Conservation (phyloP, 2,329 filamentous ascomycete species). For the Penicillium vulpinum region DNA sequence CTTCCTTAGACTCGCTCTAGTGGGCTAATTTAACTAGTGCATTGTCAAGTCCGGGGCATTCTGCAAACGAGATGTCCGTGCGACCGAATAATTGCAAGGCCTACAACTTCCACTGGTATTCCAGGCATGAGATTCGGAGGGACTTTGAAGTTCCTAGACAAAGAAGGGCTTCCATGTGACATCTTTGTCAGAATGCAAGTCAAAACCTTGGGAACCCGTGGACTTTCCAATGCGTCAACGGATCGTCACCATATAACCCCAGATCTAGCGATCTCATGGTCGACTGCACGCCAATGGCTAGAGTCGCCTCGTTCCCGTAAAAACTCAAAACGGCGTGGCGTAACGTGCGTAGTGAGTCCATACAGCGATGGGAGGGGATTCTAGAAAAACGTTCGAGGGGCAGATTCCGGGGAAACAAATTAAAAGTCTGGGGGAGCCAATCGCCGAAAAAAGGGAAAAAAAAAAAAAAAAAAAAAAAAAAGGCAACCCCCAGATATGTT, state of each 20-base stretch:
- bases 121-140: background rate
- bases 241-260: conserved; percentile 12
- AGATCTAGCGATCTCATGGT: conserved; percentile 9
- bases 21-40: conserved; percentile 17
- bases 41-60: conserved; percentile 24
- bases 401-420: conserved; percentile 9
- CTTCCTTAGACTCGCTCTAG: conserved; percentile 22
- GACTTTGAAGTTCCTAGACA: background rate
- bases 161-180: background rate
- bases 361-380: conserved; percentile 8
- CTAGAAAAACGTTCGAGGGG: conserved; percentile 18
- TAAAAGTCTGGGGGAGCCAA: conserved; percentile 7
- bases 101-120: background rate
- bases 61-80: conserved; percentile 29
- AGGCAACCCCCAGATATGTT: background rate
- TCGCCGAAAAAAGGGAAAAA: background rate
- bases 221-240: background rate
- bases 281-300: conserved; percentile 10
- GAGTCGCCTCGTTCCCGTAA: conserved; percentile 14
- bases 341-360: conserved; percentile 18
- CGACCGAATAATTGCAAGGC: conserved; percentile 2
- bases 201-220: too few species aligned
- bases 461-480: background rate
- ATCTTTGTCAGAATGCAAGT: background rate
- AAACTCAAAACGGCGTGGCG: conserved; percentile 26